These are phyloP conservation scores for Gynostemma pentaphyllum DNA, from an alignment of 306 rosid species.

Conservation along the genomic window DNA sequence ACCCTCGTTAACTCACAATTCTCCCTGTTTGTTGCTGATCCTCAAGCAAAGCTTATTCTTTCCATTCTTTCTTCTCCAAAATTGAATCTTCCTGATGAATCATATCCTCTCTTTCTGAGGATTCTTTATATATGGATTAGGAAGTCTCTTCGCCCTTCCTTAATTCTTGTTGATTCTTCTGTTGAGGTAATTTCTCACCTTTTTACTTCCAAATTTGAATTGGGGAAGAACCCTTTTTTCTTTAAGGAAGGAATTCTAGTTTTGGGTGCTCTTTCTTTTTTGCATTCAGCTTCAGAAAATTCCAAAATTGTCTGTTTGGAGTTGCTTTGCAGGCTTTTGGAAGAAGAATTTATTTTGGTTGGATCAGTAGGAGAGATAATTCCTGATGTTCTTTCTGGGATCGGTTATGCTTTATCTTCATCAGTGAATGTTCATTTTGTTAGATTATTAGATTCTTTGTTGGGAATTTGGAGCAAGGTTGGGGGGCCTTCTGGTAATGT, in stretches of 20 bases:
- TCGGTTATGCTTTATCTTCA: slow-evolving; percentile 76
- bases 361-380: slow-evolving; percentile 26
- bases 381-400: slow-evolving; percentile 64
- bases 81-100: slow-evolving; percentile 33
- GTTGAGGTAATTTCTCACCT: slow-evolving; percentile 25
- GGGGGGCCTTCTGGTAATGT: slow-evolving; percentile 37
- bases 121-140: slow-evolving; percentile 73
- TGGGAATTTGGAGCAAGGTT: slow-evolving; percentile 53
- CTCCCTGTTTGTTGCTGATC: slow-evolving; percentile 73
- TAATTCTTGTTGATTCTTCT: slow-evolving; percentile 32
- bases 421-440: slow-evolving; percentile 31
- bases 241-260: slow-evolving; percentile 49
- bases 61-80: slow-evolving; percentile 41
- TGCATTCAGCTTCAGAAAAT: slow-evolving; percentile 30
- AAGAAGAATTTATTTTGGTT: slow-evolving; percentile 24
- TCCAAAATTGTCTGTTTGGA: slow-evolving; percentile 46
- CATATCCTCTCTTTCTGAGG: slow-evolving; percentile 39
- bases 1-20: slow-evolving; percentile 49
- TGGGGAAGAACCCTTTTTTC: slow-evolving; percentile 20
- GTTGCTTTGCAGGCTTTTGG: slow-evolving; percentile 29
- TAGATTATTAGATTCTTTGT: slow-evolving; percentile 40
- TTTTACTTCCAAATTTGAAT: slow-evolving; percentile 25
- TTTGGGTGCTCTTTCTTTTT: slow-evolving; percentile 49
- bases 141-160: slow-evolving; percentile 52
- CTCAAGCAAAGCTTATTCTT: slow-evolving; percentile 66